These are phyloP conservation scores for Laguncularia racemosa DNA, from an alignment of 345 rosid genomes.

Conservation along the genomic window DNA sequence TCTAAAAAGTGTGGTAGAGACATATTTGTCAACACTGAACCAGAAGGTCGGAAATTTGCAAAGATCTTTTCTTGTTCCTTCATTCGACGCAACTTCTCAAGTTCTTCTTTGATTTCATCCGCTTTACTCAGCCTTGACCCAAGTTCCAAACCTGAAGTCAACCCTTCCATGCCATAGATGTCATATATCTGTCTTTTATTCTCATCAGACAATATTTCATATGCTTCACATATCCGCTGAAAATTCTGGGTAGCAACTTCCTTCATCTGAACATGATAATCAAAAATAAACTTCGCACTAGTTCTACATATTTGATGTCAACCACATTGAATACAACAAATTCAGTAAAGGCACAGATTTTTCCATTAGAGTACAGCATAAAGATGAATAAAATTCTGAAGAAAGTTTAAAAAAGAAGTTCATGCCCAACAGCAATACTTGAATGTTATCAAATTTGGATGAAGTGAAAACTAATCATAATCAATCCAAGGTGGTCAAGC, in stretches of 20 bases:
- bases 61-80: conserved; percentile 58
- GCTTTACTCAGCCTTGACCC: conserved; percentile 70
- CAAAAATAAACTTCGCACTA: neutral
- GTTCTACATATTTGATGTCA: neutral
- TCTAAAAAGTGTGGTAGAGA: conserved; percentile 62
- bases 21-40: conserved; percentile 52
- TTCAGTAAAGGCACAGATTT: neutral
- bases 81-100: conserved; percentile 55
- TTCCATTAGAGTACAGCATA: neutral
- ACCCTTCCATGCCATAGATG: conserved; percentile 92
- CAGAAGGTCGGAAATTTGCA: conserved; percentile 61
- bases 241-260: conserved; percentile 82
- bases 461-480: too few relatives aligned
- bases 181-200: conserved; percentile 76
- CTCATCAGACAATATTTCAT: conserved; percentile 82
- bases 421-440: too few relatives aligned
- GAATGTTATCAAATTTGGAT: too few relatives aligned
- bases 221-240: conserved; percentile 87
- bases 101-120: conserved; percentile 82
- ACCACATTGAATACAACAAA: neutral
- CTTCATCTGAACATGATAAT: conserved; percentile 56
- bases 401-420: too few relatives aligned
- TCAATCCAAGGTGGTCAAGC: too few relatives aligned
- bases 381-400: too few relatives aligned
- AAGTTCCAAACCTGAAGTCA: conserved; percentile 82